Base-by-base conservation (phyloP, 2,329 filamentous ascomycete genomes). In the Paraphaeosphaeria sporulosa region DNA sequence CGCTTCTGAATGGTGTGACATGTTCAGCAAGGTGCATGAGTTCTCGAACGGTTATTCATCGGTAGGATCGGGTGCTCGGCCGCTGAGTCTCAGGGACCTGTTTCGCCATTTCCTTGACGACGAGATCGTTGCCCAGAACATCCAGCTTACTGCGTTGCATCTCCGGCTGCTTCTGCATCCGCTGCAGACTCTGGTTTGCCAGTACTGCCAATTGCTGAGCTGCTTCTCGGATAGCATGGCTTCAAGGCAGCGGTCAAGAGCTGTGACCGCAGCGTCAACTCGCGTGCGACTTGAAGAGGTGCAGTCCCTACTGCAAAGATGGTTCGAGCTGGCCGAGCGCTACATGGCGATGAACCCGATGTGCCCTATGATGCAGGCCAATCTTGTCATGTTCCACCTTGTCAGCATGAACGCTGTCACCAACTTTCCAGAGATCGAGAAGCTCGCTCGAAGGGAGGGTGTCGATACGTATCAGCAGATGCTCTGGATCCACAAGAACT, bases 71-170 rank as follows among this genome's bases (percentile, higher is more conserved):
- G 83, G 83, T 4, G 82, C 83, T 2, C 75, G 83, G 21, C 86
- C 85, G 0, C 79, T 85, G 1, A 90, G 88, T 8, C 80, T 91
- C 3, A 84, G 83, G 63, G 87, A 89, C 58, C 80, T 91, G 9
- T 92, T 90, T 79, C 85, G 88, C 63, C 86, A 87, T 62, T 89
- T 91, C 72, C 79, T 91, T 12, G 84, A 89, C 61, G 87, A 90
- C 65, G 87, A 87, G 63, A 81, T 89, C 48, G 77, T 85, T 3
- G 74, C 80, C 7, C 71, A 71, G 50, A 83, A 85, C 58, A 79
- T 83, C 32, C 79, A 81, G 60, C 79, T 85, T 60, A 85, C 84
- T 4, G 88, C 65, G 69, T 86, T 80, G 57, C 87, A 90, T 68
- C 78, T 92, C 44, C 84, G 89, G n/a, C 79, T 91, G 15, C 80